phyloP scores from a whole-genome alignment of 768 basidiomycete genomes.

The Hericium coralloides region DNA sequence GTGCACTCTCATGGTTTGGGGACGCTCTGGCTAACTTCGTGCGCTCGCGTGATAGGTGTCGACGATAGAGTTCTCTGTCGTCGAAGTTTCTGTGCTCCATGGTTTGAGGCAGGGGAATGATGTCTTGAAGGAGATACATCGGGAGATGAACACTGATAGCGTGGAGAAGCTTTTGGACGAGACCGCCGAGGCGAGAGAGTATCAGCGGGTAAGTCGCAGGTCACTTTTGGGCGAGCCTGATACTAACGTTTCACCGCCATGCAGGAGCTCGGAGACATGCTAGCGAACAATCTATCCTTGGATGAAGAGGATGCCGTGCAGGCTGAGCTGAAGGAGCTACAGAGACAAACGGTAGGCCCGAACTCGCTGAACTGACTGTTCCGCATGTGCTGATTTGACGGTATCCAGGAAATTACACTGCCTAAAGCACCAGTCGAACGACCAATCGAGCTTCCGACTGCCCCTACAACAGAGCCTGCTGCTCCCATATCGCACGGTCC shows the following conservation, averaged over 20 bases:
- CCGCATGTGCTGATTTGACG: slow-evolving; percentile 13
- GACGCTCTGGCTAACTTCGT: neutral
- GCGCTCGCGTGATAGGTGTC: slow-evolving; percentile 54
- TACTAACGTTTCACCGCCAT: neutral
- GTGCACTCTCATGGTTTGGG: slow-evolving; percentile 16
- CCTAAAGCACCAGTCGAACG: slow-evolving; percentile 14
- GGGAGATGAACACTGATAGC: slow-evolving; percentile 83
- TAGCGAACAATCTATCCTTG: slow-evolving; percentile 69
- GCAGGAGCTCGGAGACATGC: slow-evolving; percentile 87
- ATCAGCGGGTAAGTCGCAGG: slow-evolving; percentile 61
- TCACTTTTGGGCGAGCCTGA: neutral
- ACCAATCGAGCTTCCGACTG: slow-evolving; percentile 41
- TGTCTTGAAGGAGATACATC: slow-evolving; percentile 89
- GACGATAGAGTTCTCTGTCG: slow-evolving; percentile 91
- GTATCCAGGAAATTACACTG: slow-evolving; percentile 1
- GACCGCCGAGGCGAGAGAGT: slow-evolving; percentile 86
- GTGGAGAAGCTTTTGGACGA: slow-evolving; percentile 94
- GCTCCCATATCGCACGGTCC: slow-evolving; percentile 24
- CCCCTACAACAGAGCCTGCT: slow-evolving; percentile 38
- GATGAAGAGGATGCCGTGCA: slow-evolving; percentile 96
- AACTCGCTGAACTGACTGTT: neutral
- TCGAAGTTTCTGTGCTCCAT: slow-evolving; percentile 87
- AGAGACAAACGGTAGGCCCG: slow-evolving; percentile 48
- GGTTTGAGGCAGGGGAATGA: slow-evolving; percentile 91
- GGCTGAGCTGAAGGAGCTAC: slow-evolving; percentile 63